A percentile compares a stretch with the other conserved stretches of the same genome.
phyloP scores from a whole-genome alignment of 306 rosid species.

The Betula pendula region DNA sequence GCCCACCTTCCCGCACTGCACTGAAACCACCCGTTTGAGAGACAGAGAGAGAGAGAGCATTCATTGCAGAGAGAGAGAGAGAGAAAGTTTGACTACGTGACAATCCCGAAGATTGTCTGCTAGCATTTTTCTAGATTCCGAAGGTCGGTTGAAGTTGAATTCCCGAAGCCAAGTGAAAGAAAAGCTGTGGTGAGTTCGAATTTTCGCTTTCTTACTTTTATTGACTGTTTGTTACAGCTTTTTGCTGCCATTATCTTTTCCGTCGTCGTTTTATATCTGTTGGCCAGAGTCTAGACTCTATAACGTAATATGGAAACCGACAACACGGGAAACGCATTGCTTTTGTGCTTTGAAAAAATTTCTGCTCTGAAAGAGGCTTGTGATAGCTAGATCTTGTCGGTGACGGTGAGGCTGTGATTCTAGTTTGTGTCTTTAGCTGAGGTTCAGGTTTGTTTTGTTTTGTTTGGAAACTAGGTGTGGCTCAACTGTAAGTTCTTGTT shows the following conservation, averaged over 20 bases:
- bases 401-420: not conserved
- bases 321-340: slow-evolving; percentile 8
- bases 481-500: not conserved
- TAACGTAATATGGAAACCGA: slow-evolving; percentile 10
- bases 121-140: not conserved
- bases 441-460: not conserved
- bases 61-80: not conserved
- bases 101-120: slow-evolving; percentile 24
- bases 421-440: not conserved
- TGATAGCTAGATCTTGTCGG: slow-evolving; percentile 17
- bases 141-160: not conserved
- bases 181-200: slow-evolving; percentile 7
- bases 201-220: not conserved
- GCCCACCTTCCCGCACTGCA: slow-evolving; percentile 8
- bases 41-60: not conserved
- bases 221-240: slow-evolving; percentile 10
- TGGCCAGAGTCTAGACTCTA: not conserved
- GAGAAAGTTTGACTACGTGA: not conserved
- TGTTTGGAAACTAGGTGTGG: not conserved
- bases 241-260: slow-evolving; percentile 1
- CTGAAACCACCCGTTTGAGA: no score
- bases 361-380: not conserved
- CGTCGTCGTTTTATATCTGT: slow-evolving; percentile 3
- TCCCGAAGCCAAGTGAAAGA: not conserved
- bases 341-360: not conserved